phyloP scores from a whole-genome alignment of 768 basidiomycete species.

The Phylloporus sp. region DNA sequence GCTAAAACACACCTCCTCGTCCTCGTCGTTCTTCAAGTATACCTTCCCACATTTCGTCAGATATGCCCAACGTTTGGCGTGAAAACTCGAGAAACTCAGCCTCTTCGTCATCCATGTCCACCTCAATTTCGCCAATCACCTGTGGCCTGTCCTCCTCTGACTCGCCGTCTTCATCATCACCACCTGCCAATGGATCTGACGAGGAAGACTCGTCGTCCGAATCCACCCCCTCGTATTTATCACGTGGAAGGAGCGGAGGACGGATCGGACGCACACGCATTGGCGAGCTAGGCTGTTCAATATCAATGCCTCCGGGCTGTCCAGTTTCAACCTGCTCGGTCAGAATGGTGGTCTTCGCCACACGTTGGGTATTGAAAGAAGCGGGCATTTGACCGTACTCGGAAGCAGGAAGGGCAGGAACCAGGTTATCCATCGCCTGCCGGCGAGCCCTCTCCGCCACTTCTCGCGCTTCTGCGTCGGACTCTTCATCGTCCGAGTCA shows the following conservation, averaged over 20 bases:
- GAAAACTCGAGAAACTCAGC: slow-evolving; percentile 96
- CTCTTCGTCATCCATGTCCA: slow-evolving; percentile 91
- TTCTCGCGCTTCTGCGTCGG: slow-evolving; percentile 30
- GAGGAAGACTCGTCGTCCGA: slow-evolving; percentile 86
- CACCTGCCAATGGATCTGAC: slow-evolving; percentile 41
- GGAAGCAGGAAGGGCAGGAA: slow-evolving; percentile 69
- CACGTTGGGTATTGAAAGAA: slow-evolving; percentile 70
- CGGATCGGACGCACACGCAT: slow-evolving; percentile 49
- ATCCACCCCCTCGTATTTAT: slow-evolving; percentile 88
- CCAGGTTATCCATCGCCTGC: slow-evolving; percentile 73
- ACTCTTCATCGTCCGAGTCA: slow-evolving; percentile 43
- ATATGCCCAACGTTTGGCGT: slow-evolving; percentile 84
- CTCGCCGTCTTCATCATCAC: slow-evolving; percentile 49
- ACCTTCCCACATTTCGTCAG: slow-evolving; percentile 83
- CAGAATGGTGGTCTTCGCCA: slow-evolving; percentile 44
- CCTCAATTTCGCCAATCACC: slow-evolving; percentile 77
- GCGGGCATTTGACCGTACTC: slow-evolving; percentile 91
- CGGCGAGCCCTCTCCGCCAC: slow-evolving; percentile 42
- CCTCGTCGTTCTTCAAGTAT: slow-evolving; percentile 76
- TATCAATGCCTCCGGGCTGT: slow-evolving; percentile 8
- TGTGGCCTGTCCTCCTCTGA: slow-evolving; percentile 81
- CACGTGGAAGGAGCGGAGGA: slow-evolving; percentile 75
- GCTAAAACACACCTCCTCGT: slow-evolving; percentile 67
- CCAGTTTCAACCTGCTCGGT: slow-evolving; percentile 37
- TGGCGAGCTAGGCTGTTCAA: slow-evolving; percentile 10